Base-by-base conservation (phyloP, 2,329 filamentous ascomycete genomes). In the Nothophaeocryptopus gaeumannii region DNA sequence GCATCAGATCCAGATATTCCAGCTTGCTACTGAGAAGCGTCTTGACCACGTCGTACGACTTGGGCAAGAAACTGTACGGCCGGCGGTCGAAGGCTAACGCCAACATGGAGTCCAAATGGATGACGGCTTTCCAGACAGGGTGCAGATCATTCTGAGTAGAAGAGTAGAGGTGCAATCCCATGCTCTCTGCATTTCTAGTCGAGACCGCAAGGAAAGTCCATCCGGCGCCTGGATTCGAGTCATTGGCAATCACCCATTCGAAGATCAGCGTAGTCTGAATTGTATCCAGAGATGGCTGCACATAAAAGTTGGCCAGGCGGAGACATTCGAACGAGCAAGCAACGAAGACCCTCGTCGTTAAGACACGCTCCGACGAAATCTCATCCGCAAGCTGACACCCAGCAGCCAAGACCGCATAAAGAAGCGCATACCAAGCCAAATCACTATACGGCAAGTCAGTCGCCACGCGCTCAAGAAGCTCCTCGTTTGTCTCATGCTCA, bases 311-410 rank as follows among this genome's bases (percentile, higher is more conserved):
- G 7, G 47, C 47, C 20, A 50, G 38, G 7, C 47, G 40, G 12
- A 50, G 30, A 33, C 47, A 50, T 37, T 50, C 47, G 20, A 50
- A 50, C n/a, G 39, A 34, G 15, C 47, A 43, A 8, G 47, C 47
- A 10, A 50, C 40, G 29, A 50, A 50, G 8, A 50, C 47, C n/a
- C 47, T 38, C 30, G 47, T 43, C n/a, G 39, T 45, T 32, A 43
- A 31, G 9, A 50, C 30, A 29, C 47, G 36, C 32, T 30, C 39
- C 7, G 40, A 35, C 14, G 40, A 35, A 7, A 26, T 26, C 26
- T 26, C 39, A 29, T 45, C 47, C 8, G 47, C 35, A 13, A 50
- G 45, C 31, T 43, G 41, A 44, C 47, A 50, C 11, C 47, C 47
- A 8, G 39, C 39, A 12, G 47, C 47, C 14, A 50, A 15, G 10